Base-by-base conservation (phyloP, 805 yeast species). In the Debaryomyces tyrocola region DNA sequence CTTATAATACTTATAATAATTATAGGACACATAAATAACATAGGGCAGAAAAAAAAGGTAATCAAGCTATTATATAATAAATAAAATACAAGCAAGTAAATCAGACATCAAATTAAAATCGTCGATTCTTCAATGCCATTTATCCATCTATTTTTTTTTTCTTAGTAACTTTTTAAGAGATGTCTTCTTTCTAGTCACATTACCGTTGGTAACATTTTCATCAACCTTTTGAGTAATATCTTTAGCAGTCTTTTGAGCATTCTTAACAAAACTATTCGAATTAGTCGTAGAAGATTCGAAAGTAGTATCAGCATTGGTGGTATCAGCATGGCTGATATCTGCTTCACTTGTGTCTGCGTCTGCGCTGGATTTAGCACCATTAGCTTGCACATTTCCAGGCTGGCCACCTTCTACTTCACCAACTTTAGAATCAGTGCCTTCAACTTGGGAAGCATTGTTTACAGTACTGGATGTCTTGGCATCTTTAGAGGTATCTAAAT, bases 101-200 rank as follows among this genome's bases (percentile, higher is more conserved):
- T 24, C 7, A 24, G 27, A 9, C 27, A 24, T 4, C 27, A 24
- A 17, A 17, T 17, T 24, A 6, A 24, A 24, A 24, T 24, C 10
- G 27, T 24, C 27, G 27, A 7, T 24, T 24, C 2, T 21, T 11
- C 8, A 24, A 24, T 6, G 5, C 27, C 4, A 9, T 24, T 24
- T 24, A 2, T 17, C 4, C 4, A 28, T 28, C 43, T 41, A 49
- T 40, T 54, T 47, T 33, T 50, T 51, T 36, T 51, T 59, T 45
- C 52, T 57, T 34, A 61, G 56, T 20, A 61, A 50, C 43, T 53
- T 57, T 46, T 58, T 60, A 24, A 59, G 49, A 3, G 59, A 44
- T 15, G 51, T 49, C 37, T 48, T 55, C 46, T 55, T 59, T 43
- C 56, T 58, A 17, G 44, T 39, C 6, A 21, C 48, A 24, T 46